Base-by-base conservation (phyloP, 2,329 filamentous ascomycete genomes). In the Diaporthe sp. region DNA sequence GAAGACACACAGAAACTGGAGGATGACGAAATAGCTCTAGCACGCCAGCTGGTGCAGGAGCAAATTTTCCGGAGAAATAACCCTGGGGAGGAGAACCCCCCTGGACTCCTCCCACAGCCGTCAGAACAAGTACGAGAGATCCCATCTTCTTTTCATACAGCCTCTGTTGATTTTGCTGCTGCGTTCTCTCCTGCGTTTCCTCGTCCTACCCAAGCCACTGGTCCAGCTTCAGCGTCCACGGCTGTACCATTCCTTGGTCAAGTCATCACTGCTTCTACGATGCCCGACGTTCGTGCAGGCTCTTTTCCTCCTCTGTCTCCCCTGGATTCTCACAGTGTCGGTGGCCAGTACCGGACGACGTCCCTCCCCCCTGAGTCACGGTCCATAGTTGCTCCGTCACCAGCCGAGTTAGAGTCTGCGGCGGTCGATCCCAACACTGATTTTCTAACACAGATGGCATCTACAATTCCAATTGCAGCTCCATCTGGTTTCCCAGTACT, bases 1-100 rank as follows among this genome's bases (percentile, higher is more conserved):
- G 92, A 95, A 77, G 92, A 94, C 13, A 73, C 58, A 1, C 71
- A 73, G 25, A 61, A 53, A n/a, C 46, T 73, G 25, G 46, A 61
- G 25, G 58, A 28, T 7, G 58, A 73, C 2, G 71, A 73, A 13
- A 51, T 65, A 9, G 58, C 34, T 19, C 15, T n/a, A 4, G 71
- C 71, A n/a, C 37, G 65, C 4, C 17, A 65, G 15, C n/a, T 73
- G 34, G 71, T 42, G 31, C 58, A 42, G 58, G 31, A 55, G 13
- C 37, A 39, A 13, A 55, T 55, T 12, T 61, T 58, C 34, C 42
- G 39, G 25, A 73, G 42, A 39, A 73, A 34, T 7, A 65, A 65
- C 39, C 34, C 46, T 19, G 17, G 37, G n/a, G 71, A 65, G 28
- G 71, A 65, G n/a, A 25, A n/a, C 13, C 34, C n/a, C 3, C 0